These are phyloP conservation scores for Morella rubra DNA, from an alignment of 306 rosid species.

Conservation along the genomic window DNA sequence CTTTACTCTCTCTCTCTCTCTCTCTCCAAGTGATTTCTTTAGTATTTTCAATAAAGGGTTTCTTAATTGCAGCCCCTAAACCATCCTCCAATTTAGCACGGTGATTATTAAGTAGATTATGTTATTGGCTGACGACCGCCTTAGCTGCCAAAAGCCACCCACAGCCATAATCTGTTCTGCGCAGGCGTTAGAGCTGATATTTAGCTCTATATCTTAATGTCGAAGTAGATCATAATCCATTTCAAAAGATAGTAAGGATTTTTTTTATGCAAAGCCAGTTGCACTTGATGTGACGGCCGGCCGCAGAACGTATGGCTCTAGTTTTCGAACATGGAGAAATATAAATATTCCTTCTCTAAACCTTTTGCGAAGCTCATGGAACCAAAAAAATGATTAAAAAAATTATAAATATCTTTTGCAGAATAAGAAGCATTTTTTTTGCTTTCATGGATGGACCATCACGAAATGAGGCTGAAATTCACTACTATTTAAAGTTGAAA, in stretches of 20 bases:
- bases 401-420: too few relatives aligned
- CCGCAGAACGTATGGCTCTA: constrained; percentile 4
- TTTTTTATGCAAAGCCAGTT: neutral
- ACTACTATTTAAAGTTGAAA: too few relatives aligned
- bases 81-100: constrained; percentile 8
- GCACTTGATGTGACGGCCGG: constrained; percentile 32
- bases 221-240: neutral
- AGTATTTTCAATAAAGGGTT: neutral
- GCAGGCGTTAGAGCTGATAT: constrained; percentile 26
- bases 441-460: too few relatives aligned
- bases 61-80: neutral
- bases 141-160: constrained; percentile 33
- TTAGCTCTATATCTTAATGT: too few relatives aligned
- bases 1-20: neutral
- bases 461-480: too few relatives aligned
- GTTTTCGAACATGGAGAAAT: too few relatives aligned
- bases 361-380: too few relatives aligned
- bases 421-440: too few relatives aligned
- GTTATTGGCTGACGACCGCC: constrained; percentile 31
- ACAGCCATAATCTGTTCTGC: constrained; percentile 58
- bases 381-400: too few relatives aligned
- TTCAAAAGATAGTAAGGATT: constrained; percentile 28
- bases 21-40: neutral
- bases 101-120: constrained; percentile 28
- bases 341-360: too few relatives aligned